Evolutionary conservation across 345 rosid genomes (phyloP), one percentile per base, ranked within the genome.

Genomic region (Populus simonii): DNA sequence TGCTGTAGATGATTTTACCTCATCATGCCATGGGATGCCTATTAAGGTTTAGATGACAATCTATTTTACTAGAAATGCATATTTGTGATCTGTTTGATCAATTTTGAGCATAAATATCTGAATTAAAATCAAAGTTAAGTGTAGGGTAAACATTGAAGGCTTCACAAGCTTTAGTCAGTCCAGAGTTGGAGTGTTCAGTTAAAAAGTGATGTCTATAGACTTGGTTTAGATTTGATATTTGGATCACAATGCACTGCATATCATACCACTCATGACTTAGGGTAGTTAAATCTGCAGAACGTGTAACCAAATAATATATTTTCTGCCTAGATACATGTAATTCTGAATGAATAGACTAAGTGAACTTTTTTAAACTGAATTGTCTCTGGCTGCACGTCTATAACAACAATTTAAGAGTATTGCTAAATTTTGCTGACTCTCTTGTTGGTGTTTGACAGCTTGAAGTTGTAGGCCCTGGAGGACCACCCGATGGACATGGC

Each of bases 391-490:
- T 23, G 0, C 49, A 20, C 35, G 17, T 49, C 51, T 25, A 13
- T 15, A 5, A 7, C 4, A 20, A 59, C 6, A 9, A 4, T 38
- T 23, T 31, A 35, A 18, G 39, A 18, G 39, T 65, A 23, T 31
- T 57, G 6, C 25, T n/a, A 47, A 63, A 75, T 47, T 78, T 70
- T 78, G 39, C 79, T 81, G 35, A 79, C 76, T n/a, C 2, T 39
- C 66, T 17, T 62, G 62, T 33, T 68, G 33, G 65, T 80, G 59
- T 75, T 69, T 79, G 74, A 69, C 89, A 92, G 97, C 91, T 96
- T 80, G 94, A 93, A 85, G 97, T 94, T 74, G 94, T 89, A 69
- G 97, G 98, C 41, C 96, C 97, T 7, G 98, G 97, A 73, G 97
- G 94, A 76, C 89, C 90, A 23, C 98, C 99, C 0, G 90, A 90